Percentiles rank a stretch among this genome's conserved stretches.
Conservation (phyloP, 2,329 filamentous ascomycete species). For the Emmonsiellopsis sp. region DNA sequence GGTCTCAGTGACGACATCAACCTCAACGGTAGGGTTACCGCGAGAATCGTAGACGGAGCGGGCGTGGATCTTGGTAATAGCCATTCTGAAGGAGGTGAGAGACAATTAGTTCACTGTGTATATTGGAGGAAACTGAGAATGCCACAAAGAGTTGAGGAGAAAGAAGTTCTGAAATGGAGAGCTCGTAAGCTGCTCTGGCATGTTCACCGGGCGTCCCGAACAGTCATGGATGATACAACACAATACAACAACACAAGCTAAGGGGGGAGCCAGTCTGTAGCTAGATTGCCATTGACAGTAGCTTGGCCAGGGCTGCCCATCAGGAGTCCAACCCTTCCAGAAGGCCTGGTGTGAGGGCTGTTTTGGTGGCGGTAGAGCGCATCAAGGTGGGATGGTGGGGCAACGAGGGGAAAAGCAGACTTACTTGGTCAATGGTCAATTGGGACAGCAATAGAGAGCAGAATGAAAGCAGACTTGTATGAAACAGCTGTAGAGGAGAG, state of each 20-base stretch:
- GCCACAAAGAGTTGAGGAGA: background rate
- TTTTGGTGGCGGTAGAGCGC: background rate
- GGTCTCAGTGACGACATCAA: slow-evolving; percentile 92
- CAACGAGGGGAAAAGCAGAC: background rate
- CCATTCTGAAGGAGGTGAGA: slow-evolving; percentile 47
- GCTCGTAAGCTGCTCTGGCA: background rate
- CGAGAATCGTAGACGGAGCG: slow-evolving; percentile 98
- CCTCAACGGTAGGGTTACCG: slow-evolving; percentile 95
- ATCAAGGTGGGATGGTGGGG: background rate
- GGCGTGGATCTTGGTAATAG: slow-evolving; percentile 81
- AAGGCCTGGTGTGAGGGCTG: background rate
- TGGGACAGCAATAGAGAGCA: background rate
- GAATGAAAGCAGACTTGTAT: background rate
- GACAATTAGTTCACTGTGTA: slow-evolving; percentile 1
- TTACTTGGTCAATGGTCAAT: slow-evolving; percentile 3
- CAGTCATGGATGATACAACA: background rate
- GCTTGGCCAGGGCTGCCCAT: too few species aligned
- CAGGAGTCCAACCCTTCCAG: background rate
- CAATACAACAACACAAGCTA: background rate
- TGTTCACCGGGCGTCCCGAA: slow-evolving; percentile 1
- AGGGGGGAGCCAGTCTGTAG: background rate
- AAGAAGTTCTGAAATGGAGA: background rate
- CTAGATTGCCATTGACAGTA: background rate
- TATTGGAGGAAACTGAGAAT: slow-evolving; percentile 1
- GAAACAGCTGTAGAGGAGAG: background rate